Base-by-base conservation (phyloP, 2,329 filamentous ascomycete species). In the Cladosporium sp. region DNA sequence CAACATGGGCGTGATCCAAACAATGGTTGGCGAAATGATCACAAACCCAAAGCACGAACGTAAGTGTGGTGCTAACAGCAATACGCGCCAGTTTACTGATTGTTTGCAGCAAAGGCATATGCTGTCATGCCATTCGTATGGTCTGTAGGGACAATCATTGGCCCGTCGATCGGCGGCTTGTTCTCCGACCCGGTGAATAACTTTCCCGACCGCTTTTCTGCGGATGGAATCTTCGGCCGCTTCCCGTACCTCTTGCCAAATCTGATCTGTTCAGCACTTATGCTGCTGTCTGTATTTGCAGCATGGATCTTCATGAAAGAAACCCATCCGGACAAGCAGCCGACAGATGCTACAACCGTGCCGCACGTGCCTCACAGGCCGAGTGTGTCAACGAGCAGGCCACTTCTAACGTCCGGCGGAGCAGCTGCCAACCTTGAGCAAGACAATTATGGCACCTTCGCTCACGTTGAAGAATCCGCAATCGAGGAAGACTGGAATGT, bases 91-190 rank as follows among this genome's bases (percentile, higher is more conserved):
- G 10, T 6, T 16, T 56, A 62, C 37, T 72, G 92, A 90, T n/a
- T 21, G 10, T 10, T 29, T 5, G 21, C 14, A 63, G 61, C 92
- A 66, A 88, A 90, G 68, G 93, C 93, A 31, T 97, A 93, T 77
- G 88, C 92, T 2, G 87, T 97, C 53, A 96, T 97, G 92, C 93
- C 93, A 0, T 97, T 97, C 74, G 90, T 97, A 8, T 97, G 93
- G 93, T 90, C 86, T 56, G 89, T 97, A 62, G 93, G 93, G 28
- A 96, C 92, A 11, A 96, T 97, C 69, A 84, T 96, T 62, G 93
- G 93, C 0, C 91, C 93, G 68, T 91, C 90, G 6, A 92, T 97
- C 69, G 94, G 94, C 66, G 94, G 94, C 37, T 87, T 90, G 64
- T 92, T 97, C 76, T 91, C 93, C 66, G 88, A 92, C 70, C 93